phyloP scores from a whole-genome alignment of 179 eudicot genomes.

The Corrigiola litoralis region DNA sequence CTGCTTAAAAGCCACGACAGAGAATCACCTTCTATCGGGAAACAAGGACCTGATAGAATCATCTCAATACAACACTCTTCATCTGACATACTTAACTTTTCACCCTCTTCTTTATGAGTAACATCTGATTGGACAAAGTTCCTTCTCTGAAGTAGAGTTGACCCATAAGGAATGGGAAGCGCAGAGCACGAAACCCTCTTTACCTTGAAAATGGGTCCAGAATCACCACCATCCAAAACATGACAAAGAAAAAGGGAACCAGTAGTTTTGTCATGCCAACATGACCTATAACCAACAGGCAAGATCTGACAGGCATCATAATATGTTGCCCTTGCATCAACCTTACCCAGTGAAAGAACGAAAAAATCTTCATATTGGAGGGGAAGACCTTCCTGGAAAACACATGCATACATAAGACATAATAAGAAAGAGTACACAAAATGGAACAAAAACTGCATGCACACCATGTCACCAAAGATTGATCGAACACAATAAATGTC shows the following conservation, averaged over 20 bases:
- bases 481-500: not conserved
- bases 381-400: constrained; percentile 69
- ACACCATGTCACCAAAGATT: constrained; percentile 7
- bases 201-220: constrained; percentile 68
- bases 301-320: constrained; percentile 62
- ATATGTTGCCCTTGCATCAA: constrained; percentile 72
- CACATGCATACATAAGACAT: constrained; percentile 15
- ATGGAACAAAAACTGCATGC: not conserved
- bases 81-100: constrained; percentile 30
- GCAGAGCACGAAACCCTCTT: constrained; percentile 65
- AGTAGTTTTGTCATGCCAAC: constrained; percentile 90
- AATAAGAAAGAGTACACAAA: constrained; percentile 4
- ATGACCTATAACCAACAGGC: constrained; percentile 85
- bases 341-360: constrained; percentile 62
- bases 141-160: constrained; percentile 54
- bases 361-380: constrained; percentile 77
- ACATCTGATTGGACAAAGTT: constrained; percentile 25
- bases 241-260: constrained; percentile 83
- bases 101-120: constrained; percentile 21
- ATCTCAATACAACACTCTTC: constrained; percentile 43
- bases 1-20: constrained; percentile 43
- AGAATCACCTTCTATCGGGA: constrained; percentile 46
- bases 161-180: constrained; percentile 57
- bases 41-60: constrained; percentile 51
- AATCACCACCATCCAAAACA: constrained; percentile 77